A percentile compares a stretch with the other conserved stretches of the same genome.
These are phyloP conservation scores for Fusarium keratoplasticum DNA, from an alignment of 2,329 filamentous ascomycete genomes.

Conservation along the genomic window DNA sequence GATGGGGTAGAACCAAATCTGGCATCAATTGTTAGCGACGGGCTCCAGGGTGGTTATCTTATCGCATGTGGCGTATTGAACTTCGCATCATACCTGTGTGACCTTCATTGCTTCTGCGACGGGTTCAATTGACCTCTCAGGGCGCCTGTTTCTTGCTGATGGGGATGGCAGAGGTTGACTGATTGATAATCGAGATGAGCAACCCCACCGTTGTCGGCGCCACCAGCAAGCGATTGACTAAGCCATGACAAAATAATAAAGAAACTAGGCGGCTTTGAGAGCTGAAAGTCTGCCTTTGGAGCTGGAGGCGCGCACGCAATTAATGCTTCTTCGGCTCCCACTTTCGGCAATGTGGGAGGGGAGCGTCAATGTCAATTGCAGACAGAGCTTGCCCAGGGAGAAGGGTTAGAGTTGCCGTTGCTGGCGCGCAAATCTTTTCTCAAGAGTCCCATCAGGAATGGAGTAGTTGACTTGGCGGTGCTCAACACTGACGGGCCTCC, in stretches of 20 bases:
- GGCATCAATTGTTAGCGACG: conserved; percentile 10
- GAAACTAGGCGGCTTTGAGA: not conserved
- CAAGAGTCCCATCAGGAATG: not conserved
- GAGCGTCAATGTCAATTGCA: not conserved
- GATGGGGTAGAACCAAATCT: conserved; percentile 78
- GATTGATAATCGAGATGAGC: conserved; percentile 28
- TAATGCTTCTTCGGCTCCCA: conserved; percentile 8
- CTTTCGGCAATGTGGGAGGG: conserved; percentile 1
- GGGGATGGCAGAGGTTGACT: conserved; percentile 16
- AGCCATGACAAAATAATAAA: conserved; percentile 12
- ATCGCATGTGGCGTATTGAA: not conserved
- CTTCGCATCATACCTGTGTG: conserved; percentile 41
- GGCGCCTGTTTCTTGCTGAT: conserved; percentile 7
- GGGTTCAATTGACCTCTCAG: conserved; percentile 19
- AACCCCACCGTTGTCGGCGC: conserved; percentile 15
- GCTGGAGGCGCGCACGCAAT: conserved; percentile 1
- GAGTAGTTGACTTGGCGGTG: not conserved
- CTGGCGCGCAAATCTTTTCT: not conserved
- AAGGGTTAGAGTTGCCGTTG: not conserved
- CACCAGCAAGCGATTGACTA: conserved; percentile 1
- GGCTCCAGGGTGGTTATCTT: not conserved
- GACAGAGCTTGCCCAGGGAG: not conserved
- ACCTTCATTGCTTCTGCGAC: conserved; percentile 46
- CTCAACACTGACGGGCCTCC: not conserved
- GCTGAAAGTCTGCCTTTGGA: not conserved